These are phyloP conservation scores for Emericellopsis atlantica DNA, from an alignment of 2,329 filamentous ascomycete genomes.

Conservation along the genomic window DNA sequence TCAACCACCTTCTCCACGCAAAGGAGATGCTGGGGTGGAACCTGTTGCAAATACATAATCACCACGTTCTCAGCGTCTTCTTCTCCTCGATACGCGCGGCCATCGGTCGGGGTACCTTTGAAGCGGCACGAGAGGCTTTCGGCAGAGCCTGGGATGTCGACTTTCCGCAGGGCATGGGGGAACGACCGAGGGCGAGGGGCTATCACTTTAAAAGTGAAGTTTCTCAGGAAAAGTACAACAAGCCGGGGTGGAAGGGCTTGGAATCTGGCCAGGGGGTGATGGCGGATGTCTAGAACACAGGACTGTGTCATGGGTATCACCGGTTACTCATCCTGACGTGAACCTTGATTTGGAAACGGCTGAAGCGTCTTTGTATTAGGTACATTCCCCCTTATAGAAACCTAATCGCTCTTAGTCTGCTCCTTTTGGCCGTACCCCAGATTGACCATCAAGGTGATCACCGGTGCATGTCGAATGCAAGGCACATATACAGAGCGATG, in stretches of 20 bases:
- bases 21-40: slow-evolving; percentile 98
- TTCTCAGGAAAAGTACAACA: slow-evolving; percentile 54
- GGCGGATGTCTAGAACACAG: too few relatives aligned
- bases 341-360: too few relatives aligned
- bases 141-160: slow-evolving; percentile 49
- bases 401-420: too few relatives aligned
- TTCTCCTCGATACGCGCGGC: slow-evolving; percentile 57
- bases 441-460: too few relatives aligned
- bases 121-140: slow-evolving; percentile 31
- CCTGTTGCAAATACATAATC: slow-evolving; percentile 85
- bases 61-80: slow-evolving; percentile 58
- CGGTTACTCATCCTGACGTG: too few relatives aligned
- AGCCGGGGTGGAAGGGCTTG: slow-evolving; percentile 51
- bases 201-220: slow-evolving; percentile 69
- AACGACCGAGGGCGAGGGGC: slow-evolving; percentile 67
- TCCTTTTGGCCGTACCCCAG: too few relatives aligned
- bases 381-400: too few relatives aligned
- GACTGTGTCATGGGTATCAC: too few relatives aligned
- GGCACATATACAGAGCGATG: too few relatives aligned
- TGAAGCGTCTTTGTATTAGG: too few relatives aligned
- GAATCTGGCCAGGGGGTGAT: slow-evolving; percentile 2
- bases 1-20: slow-evolving; percentile 76
- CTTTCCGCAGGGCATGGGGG: slow-evolving; percentile 61
- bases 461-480: too few relatives aligned
- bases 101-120: slow-evolving; percentile 48